Evolutionary conservation across 2,329 filamentous ascomycete species (phyloP).

Genomic region (Trichoderma arundinaceum): DNA sequence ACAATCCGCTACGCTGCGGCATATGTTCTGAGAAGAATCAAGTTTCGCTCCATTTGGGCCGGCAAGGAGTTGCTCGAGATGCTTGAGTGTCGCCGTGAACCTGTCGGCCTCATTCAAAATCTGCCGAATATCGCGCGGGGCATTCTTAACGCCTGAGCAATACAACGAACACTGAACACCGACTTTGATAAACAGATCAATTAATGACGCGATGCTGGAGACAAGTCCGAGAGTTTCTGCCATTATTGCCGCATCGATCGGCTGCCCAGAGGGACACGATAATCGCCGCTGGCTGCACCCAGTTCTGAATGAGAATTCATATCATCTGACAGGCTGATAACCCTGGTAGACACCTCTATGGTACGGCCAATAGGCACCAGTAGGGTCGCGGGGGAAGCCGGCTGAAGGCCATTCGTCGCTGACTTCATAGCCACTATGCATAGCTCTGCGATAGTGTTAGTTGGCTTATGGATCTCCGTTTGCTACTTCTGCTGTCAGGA

Average conservation of each 20-base stretch:
- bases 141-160: slow-evolving; percentile 10
- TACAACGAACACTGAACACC: slow-evolving; percentile 11
- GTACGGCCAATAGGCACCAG: too few species aligned
- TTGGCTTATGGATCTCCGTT: too few species aligned
- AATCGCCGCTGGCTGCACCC: too few species aligned
- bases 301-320: too few species aligned
- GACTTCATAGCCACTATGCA: too few species aligned
- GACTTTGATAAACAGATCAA: slow-evolving; percentile 26
- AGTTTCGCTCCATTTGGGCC: slow-evolving; percentile 7
- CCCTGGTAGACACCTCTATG: too few species aligned
- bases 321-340: too few species aligned
- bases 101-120: slow-evolving; percentile 15
- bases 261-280: neutral
- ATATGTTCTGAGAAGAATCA: slow-evolving; percentile 1
- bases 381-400: too few species aligned
- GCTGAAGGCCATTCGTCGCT: too few species aligned
- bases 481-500: too few species aligned
- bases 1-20: neutral
- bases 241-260: neutral
- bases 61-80: neutral
- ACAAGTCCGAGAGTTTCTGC: slow-evolving; percentile 20
- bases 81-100: neutral
- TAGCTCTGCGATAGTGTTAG: too few species aligned
- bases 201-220: slow-evolving; percentile 2
- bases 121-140: slow-evolving; percentile 15